Conservation (phyloP, 768 basidiomycete species). For the Sutorius australiensis region DNA sequence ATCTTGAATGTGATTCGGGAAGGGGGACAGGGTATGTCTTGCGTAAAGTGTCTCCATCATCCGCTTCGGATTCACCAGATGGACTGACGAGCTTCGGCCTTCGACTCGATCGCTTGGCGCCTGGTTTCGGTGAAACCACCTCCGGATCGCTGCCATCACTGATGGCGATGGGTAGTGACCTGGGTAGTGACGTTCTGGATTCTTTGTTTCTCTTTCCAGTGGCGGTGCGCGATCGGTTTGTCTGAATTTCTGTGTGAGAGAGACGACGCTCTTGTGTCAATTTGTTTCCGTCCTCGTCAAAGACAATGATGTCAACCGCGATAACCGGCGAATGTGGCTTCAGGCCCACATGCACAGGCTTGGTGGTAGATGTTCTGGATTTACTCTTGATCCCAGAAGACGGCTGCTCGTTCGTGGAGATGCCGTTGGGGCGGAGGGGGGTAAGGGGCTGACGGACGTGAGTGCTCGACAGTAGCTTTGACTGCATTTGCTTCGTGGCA, state of each 20-base stretch:
- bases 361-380: constrained; percentile 14
- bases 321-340: constrained; percentile 47
- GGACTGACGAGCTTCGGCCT: constrained; percentile 31
- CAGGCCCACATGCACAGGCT: constrained; percentile 26
- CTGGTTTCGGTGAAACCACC: constrained; percentile 17
- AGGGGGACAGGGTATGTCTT: constrained; percentile 4
- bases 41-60: constrained; percentile 10
- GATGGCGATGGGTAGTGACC: constrained; percentile 18
- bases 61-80: constrained; percentile 48
- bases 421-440: constrained; percentile 35
- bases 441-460: constrained; percentile 39
- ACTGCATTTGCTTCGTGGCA: constrained; percentile 12
- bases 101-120: constrained; percentile 11
- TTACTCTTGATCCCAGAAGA: constrained; percentile 22
- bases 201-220: constrained; percentile 8
- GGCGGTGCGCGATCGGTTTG: constrained; percentile 26
- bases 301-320: constrained; percentile 61
- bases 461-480: constrained; percentile 16
- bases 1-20: constrained; percentile 13
- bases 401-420: constrained; percentile 35
- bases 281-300: constrained; percentile 58
- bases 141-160: constrained; percentile 31
- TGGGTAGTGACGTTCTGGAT: background rate
- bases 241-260: constrained; percentile 42
- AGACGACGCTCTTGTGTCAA: constrained; percentile 60